These are phyloP conservation scores for Citeromyces hawaiiensis DNA, from an alignment of 1,139 yeast species.

Conservation along the genomic window DNA sequence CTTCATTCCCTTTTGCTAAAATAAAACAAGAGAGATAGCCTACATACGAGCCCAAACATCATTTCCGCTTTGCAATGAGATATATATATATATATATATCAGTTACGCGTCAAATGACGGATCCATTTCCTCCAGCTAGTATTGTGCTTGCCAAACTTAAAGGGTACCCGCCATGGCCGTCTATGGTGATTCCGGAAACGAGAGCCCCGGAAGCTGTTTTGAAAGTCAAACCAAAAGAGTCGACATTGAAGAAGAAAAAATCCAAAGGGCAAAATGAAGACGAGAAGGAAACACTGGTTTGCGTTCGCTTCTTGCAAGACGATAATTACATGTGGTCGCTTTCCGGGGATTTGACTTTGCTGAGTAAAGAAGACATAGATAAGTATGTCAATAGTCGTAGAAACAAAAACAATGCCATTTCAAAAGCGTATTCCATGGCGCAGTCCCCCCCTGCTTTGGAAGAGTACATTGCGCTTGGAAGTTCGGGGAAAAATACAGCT, in stretches of 20 bases:
- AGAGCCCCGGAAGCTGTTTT: slow-evolving; percentile 40
- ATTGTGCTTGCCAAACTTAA: slow-evolving; percentile 63
- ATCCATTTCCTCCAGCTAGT: slow-evolving; percentile 7
- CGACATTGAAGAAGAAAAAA: slow-evolving; percentile 11
- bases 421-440: slow-evolving; percentile 3
- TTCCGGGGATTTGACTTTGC: slow-evolving; percentile 24
- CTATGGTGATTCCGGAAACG: slow-evolving; percentile 51
- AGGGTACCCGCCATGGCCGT: slow-evolving; percentile 79
- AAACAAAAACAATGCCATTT: slow-evolving; percentile 3
- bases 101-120: no score
- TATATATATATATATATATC: no score
- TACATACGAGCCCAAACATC: no score
- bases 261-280: slow-evolving; percentile 9
- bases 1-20: no score
- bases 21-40: no score
- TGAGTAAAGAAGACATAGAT: slow-evolving; percentile 12
- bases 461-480: slow-evolving; percentile 15
- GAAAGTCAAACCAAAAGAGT: slow-evolving; percentile 31
- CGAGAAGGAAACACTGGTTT: slow-evolving; percentile 12
- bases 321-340: slow-evolving; percentile 56
- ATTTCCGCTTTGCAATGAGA: no score
- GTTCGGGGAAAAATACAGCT: slow-evolving; percentile 12
- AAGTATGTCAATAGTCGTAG: slow-evolving; percentile 11
- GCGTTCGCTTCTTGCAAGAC: slow-evolving; percentile 49
- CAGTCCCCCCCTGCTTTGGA: slow-evolving; percentile 12